Evolutionary conservation across 2,329 filamentous ascomycete species (phyloP).

Genomic region (Aspergillaceae sp.): DNA sequence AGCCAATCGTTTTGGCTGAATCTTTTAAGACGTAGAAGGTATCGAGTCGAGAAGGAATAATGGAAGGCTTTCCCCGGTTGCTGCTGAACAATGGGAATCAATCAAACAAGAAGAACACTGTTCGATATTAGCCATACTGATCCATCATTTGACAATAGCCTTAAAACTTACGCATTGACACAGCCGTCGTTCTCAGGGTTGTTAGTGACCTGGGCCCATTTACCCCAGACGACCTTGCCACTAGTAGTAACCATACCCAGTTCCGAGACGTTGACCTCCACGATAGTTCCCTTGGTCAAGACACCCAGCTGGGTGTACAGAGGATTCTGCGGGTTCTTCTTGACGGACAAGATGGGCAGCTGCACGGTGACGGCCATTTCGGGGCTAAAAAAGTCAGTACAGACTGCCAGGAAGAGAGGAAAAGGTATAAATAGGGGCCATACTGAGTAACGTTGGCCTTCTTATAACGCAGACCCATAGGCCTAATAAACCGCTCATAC

Average conservation of each 20-base stretch:
- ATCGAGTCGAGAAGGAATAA: no score
- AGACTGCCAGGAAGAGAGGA: slow-evolving; percentile 5
- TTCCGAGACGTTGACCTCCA: slow-evolving; percentile 91
- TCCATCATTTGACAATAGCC: neutral
- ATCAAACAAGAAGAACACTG: neutral
- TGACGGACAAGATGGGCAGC: slow-evolving; percentile 66
- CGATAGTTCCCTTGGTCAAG: slow-evolving; percentile 71
- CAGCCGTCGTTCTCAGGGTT: slow-evolving; percentile 53
- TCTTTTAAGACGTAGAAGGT: no score
- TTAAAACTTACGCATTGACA: slow-evolving; percentile 44
- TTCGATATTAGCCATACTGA: neutral
- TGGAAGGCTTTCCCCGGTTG: no score
- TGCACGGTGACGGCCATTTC: slow-evolving; percentile 82
- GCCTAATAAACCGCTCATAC: slow-evolving; percentile 58
- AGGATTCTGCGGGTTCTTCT: slow-evolving; percentile 82
- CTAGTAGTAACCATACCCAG: slow-evolving; percentile 81
- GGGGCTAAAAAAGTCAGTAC: slow-evolving; percentile 34
- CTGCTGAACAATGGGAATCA: neutral
- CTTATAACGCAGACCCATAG: slow-evolving; percentile 72
- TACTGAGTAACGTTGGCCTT: slow-evolving; percentile 58
- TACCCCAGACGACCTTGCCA: slow-evolving; percentile 89
- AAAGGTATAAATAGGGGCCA: slow-evolving; percentile 6
- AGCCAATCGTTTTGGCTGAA: no score
- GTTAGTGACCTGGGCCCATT: slow-evolving; percentile 56
- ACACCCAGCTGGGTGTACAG: slow-evolving; percentile 91